phyloP scores from a whole-genome alignment of 768 basidiomycete species.

The Coprinellus micaceus region DNA sequence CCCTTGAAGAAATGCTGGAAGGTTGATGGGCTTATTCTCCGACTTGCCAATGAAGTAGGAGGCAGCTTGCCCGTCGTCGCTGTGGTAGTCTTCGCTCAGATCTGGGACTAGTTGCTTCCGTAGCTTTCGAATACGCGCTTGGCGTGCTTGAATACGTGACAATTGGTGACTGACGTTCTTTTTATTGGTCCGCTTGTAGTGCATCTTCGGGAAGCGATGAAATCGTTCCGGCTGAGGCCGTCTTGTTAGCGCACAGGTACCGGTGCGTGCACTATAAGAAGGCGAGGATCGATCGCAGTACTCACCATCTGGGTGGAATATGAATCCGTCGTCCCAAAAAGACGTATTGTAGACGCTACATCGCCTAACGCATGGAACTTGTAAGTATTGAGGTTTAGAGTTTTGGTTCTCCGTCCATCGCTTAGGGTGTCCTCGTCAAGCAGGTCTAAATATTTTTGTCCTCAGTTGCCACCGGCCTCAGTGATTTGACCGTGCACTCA shows the following conservation, averaged over 20 bases:
- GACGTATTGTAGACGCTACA: neutral
- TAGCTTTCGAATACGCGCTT: neutral
- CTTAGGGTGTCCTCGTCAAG: no score
- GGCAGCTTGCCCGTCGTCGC: neutral
- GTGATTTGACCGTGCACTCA: no score
- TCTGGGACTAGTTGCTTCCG: neutral
- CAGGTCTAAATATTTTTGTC: no score
- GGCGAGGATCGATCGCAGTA: no score
- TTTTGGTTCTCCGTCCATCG: slow-evolving; percentile 12
- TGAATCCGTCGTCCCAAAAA: slow-evolving; percentile 8
- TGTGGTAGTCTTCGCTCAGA: neutral
- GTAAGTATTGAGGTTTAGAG: slow-evolving; percentile 3
- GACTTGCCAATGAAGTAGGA: slow-evolving; percentile 4
- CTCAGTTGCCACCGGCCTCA: no score
- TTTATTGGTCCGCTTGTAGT: neutral
- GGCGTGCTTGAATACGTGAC: neutral
- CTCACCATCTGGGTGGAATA: slow-evolving; percentile 28
- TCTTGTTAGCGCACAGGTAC: no score
- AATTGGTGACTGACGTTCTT: neutral
- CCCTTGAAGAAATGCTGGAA: neutral
- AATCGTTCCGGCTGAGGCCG: neutral
- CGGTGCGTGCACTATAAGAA: no score
- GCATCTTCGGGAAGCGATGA: neutral
- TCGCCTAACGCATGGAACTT: slow-evolving; percentile 8
- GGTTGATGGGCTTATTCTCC: neutral